Evolutionary conservation across 2,329 filamentous ascomycete species (phyloP), one percentile per base, ranked within the genome.

Genomic region (Drechslerella stenobrocha): DNA sequence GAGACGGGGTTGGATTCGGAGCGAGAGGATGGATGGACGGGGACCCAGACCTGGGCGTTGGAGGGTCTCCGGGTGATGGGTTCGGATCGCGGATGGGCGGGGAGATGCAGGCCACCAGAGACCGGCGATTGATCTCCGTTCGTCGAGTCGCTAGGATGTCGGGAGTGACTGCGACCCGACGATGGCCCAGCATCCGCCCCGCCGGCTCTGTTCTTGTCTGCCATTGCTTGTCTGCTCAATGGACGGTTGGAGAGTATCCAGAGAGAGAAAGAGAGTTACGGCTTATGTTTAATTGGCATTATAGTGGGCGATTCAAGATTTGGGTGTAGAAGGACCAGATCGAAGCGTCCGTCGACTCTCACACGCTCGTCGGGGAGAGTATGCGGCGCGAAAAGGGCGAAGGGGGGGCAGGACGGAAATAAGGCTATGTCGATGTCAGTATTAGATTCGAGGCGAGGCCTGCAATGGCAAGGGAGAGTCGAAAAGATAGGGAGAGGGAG

Each of bases 251-350:
- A 67, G 63, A 51, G 45, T 60, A 56, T 67, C 55, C 55, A 67
- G 63, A 44, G n/a, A n/a, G n/a, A n/a, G n/a, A n/a, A n/a, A n/a
- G n/a, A n/a, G 40, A 47, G 63, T n/a, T 67, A 67, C 63, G 63
- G 63, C 45, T 60, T 67, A 55, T 67, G 63, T 55, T 67, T 67
- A 60, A 67, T 67, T 67, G 63, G 63, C 63, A 67, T 67, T 59
- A 67, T 67, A 67, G 34, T 52, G 22, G 51, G 48, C 15, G 50
- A 34, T 34, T 34, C 20, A n/a, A n/a, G 20, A 7, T 34, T 6
- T 44, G 20, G 30, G 40, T 23, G 9, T 52, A 42, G 11, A 52
- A 48, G 26, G 46, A 37, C 28, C 37, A 2, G 22, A 30, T 24
- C 28, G 30, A 15, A 32, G 40, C 32, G 34, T 28, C 44, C 57